phyloP scores from a whole-genome alignment of 208 protist genomes.

The Blechomonas ayalai region DNA sequence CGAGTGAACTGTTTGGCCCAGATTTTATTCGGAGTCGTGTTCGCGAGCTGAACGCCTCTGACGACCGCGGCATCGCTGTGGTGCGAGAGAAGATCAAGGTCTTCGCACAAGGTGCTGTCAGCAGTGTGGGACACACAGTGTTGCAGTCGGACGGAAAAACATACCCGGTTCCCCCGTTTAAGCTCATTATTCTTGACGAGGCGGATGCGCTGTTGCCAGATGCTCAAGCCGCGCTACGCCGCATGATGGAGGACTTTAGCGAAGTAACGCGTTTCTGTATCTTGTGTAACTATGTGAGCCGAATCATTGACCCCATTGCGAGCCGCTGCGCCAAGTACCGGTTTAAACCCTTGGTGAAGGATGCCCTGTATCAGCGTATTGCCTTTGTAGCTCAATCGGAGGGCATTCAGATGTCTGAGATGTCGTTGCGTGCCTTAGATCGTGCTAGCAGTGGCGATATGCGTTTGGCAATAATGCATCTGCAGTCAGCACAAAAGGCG shows the following conservation, averaged over 20 bases:
- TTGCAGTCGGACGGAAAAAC: slow-evolving; percentile 77
- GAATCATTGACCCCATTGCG: slow-evolving; percentile 98
- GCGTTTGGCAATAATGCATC: slow-evolving; percentile 93
- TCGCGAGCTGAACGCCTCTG: slow-evolving; percentile 99
- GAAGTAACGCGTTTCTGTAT: slow-evolving; percentile 99
- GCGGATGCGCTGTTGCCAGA: slow-evolving; percentile 98
- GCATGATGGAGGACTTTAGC: slow-evolving; percentile 98
- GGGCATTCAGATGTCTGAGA: slow-evolving; percentile 56
- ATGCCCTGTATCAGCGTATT: slow-evolving; percentile 83
- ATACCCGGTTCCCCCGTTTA: slow-evolving; percentile 92
- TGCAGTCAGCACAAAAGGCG: slow-evolving; percentile 91
- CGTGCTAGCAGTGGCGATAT: slow-evolving; percentile 93
- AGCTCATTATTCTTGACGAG: slow-evolving; percentile 99
- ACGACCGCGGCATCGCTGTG: slow-evolving; percentile 98
- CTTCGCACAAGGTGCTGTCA: slow-evolving; percentile 93
- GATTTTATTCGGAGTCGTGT: slow-evolving; percentile 88
- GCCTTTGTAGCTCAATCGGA: slow-evolving; percentile 84
- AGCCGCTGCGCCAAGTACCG: slow-evolving; percentile 99
- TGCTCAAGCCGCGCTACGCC: slow-evolving; percentile 96
- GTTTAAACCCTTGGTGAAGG: slow-evolving; percentile 93
- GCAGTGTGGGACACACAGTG: slow-evolving; percentile 33
- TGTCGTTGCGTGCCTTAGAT: slow-evolving; percentile 73
- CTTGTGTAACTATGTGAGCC: slow-evolving; percentile 99
- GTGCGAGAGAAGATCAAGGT: slow-evolving; percentile 98
- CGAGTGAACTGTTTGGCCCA: slow-evolving; percentile 96